These are phyloP conservation scores for Xylariaceae sp. DNA, from an alignment of 2,329 filamentous ascomycete species.

Conservation along the genomic window DNA sequence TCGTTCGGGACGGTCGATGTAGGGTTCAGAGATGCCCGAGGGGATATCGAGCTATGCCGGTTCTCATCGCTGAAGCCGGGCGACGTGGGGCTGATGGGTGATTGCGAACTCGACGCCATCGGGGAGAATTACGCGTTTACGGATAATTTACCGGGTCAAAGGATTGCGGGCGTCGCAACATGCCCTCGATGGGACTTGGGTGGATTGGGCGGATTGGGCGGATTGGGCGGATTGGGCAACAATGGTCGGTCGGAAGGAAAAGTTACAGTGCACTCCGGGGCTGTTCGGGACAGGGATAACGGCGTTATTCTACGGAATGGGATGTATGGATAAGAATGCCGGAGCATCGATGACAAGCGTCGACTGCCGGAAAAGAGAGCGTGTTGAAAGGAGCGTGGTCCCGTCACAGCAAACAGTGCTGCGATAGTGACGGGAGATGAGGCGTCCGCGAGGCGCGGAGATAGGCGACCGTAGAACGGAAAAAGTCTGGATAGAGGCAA, in stretches of 20 bases:
- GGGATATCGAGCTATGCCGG: conserved; percentile 38
- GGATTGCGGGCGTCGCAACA: conserved; percentile 4
- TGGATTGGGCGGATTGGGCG: background rate
- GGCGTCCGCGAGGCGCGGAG: conserved; percentile 11
- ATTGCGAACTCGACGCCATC: conserved; percentile 37
- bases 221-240: background rate
- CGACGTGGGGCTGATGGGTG: conserved; percentile 32
- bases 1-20: conserved; percentile 35
- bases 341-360: background rate
- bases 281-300: background rate
- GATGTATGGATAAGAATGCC: conserved; percentile 1
- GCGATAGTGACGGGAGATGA: background rate
- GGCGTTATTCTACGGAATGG: background rate
- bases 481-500: conserved; percentile 2
- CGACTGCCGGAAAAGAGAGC: background rate
- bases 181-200: conserved; percentile 6
- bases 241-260: background rate
- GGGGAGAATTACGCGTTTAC: conserved; percentile 4
- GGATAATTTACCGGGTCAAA: background rate
- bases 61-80: conserved; percentile 35
- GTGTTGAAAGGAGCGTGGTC: conserved; percentile 8
- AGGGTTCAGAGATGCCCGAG: conserved; percentile 33
- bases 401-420: background rate
- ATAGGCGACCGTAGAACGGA: background rate
- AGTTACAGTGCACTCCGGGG: background rate